Conservation (phyloP, 2,329 filamentous ascomycete genomes). For the Penicillium sp. region DNA sequence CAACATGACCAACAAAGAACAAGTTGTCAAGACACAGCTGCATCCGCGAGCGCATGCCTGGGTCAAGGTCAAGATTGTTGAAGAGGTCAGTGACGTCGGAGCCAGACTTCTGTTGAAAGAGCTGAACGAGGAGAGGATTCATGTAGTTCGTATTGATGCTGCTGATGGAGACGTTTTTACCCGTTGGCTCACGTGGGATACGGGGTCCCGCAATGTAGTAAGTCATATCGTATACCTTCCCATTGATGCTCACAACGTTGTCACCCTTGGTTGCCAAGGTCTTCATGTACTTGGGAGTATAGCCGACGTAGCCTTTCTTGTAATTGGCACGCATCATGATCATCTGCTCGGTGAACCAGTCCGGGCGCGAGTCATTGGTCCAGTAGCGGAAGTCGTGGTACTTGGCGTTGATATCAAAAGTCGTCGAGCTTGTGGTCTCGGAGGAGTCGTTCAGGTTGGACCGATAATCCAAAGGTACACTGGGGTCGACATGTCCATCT, state of each 20-base stretch:
- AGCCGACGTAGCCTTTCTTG: constrained; percentile 83
- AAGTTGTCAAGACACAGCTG: constrained; percentile 82
- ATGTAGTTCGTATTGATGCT: constrained; percentile 70
- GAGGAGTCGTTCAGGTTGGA: constrained; percentile 66
- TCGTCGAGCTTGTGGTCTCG: constrained; percentile 60
- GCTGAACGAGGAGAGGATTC: constrained; percentile 64
- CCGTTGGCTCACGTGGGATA: constrained; percentile 54
- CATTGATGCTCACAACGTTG: constrained; percentile 72
- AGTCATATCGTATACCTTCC: constrained; percentile 82
- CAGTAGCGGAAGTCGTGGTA: constrained; percentile 93
- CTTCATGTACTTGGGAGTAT: constrained; percentile 69
- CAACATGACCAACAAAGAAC: constrained; percentile 87
- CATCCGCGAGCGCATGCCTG: constrained; percentile 62
- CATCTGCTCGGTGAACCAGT: constrained; percentile 93
- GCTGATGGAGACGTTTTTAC: constrained; percentile 45
- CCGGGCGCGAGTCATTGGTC: constrained; percentile 73
- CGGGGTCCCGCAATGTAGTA: constrained; percentile 75
- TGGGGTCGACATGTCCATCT: constrained; percentile 59
- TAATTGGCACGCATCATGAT: constrained; percentile 69
- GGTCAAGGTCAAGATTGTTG: constrained; percentile 62
- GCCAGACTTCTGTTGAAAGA: constrained; percentile 74
- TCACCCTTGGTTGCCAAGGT: constrained; percentile 62
- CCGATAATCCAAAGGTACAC: constrained; percentile 81
- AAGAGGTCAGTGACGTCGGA: constrained; percentile 79
- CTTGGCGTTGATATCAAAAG: constrained; percentile 64